Conservation (phyloP, 768 basidiomycete genomes). For the Mycena vulgaris region DNA sequence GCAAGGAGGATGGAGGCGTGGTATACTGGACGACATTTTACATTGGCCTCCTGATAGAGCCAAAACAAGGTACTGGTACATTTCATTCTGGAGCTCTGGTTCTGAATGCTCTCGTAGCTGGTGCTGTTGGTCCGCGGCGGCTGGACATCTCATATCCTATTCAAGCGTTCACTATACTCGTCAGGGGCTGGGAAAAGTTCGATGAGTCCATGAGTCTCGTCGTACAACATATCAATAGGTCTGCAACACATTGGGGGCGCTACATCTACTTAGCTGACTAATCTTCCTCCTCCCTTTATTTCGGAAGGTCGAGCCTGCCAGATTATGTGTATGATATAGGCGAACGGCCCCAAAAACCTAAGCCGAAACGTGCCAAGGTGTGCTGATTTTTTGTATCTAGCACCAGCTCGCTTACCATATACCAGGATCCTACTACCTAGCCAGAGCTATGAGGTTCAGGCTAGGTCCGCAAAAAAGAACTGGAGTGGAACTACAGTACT, state of each 20-base stretch:
- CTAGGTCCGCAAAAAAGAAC: no score
- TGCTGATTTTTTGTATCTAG: slow-evolving; percentile 21
- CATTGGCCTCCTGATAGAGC: slow-evolving; percentile 93
- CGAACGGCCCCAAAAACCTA: slow-evolving; percentile 80
- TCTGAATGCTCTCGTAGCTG: slow-evolving; percentile 61
- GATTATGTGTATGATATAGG: slow-evolving; percentile 88
- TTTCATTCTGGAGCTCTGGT: slow-evolving; percentile 1
- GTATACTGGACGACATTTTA: slow-evolving; percentile 99
- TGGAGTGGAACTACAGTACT: no score
- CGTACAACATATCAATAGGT: no score
- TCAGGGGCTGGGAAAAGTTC: no score
- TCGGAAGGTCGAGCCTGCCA: slow-evolving; percentile 76
- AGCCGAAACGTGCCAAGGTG: slow-evolving; percentile 82
- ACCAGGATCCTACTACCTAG: no score
- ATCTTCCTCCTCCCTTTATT: slow-evolving; percentile 7
- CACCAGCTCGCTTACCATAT: slow-evolving; percentile 27
- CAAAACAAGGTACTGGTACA: slow-evolving; percentile 81
- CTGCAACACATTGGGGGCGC: slow-evolving; percentile 13
- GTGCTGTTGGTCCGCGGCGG: no score
- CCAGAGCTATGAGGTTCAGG: no score
- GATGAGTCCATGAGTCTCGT: no score
- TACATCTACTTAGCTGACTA: slow-evolving; percentile 25
- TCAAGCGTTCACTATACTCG: no score
- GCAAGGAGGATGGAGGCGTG: no score
- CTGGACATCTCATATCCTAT: no score